Conservation (phyloP, 305 asterid species). For the Plantago lanceolata region DNA sequence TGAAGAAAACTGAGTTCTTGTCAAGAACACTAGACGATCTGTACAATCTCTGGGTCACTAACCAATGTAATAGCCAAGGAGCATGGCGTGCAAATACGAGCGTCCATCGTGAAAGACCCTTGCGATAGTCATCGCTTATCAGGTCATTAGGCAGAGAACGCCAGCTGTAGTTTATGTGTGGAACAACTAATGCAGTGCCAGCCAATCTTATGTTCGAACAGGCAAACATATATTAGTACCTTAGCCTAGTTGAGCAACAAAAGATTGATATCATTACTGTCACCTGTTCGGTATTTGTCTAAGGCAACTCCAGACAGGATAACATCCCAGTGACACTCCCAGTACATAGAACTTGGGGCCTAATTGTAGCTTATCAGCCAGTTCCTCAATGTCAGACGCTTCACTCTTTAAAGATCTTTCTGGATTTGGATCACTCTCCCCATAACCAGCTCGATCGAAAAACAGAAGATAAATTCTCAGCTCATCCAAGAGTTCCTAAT, state of each 20-base stretch:
- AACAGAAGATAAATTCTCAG: conserved; percentile 55
- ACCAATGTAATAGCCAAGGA: conserved; percentile 75
- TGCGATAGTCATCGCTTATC: conserved; percentile 65
- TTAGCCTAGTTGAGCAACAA: neutral
- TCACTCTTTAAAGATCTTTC: conserved; percentile 67
- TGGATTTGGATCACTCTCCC: conserved; percentile 83
- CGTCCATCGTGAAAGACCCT: conserved; percentile 56
- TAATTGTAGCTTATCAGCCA: conserved; percentile 64
- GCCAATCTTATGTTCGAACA: conserved; percentile 57
- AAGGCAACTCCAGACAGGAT: conserved; percentile 82
- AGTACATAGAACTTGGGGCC: conserved; percentile 68
- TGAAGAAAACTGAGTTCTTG: conserved; percentile 63
- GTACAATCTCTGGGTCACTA: conserved; percentile 76
- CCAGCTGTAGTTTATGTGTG: conserved; percentile 81
- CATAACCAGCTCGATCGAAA: conserved; percentile 89
- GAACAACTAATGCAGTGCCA: conserved; percentile 77
- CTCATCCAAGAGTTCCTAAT: conserved; percentile 66
- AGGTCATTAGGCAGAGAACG: conserved; percentile 64
- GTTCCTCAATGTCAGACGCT: conserved; percentile 76
- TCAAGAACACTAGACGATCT: conserved; percentile 74
- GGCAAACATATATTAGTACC: conserved; percentile 11
- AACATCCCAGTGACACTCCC: conserved; percentile 81
- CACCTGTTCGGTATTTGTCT: conserved; percentile 66
- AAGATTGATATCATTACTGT: neutral
- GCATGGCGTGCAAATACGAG: conserved; percentile 41